Base-by-base conservation (phyloP, 2,329 filamentous ascomycete species). In the Dactylellina cionopaga region DNA sequence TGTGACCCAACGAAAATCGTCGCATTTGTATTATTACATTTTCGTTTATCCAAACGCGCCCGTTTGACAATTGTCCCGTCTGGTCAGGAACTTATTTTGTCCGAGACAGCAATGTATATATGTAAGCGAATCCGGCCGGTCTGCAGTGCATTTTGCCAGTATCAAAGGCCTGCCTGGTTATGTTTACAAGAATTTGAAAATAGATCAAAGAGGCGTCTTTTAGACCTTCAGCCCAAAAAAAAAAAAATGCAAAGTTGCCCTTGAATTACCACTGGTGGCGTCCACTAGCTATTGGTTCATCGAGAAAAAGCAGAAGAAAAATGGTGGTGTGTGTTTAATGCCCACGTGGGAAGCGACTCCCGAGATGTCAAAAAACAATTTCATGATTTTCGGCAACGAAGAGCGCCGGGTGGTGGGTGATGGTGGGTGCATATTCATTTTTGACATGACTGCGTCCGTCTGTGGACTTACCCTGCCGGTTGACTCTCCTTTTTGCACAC, bases 311-410 rank as follows among this genome's bases (percentile, higher is more conserved):
- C 44, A 49, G 29, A 13, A n/a, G 7, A 29, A 49, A 49, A 25
- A 46, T 3, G 35, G 17, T 35, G 37, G 19, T 19, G 51, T 46
- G 37, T 64, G 47, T 49, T 29, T 68, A 47, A 52, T 68, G 63
- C 63, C 54, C 65, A 70, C 65, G 65, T 62, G 65, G 65, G 65
- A 70, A 70, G 65, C 65, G 65, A 70, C 19, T 56, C 65, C 54
- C 65, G 65, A 49, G 37, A 68, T 60, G 63, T 68, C 54, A 68
- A 60, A 59, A 29, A 49, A 27, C 24, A 17, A 22, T 41, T 15
- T 41, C 37, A 41, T 41, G 6, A 5, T 41, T 15, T 41, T 41
- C 17, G n/a, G n/a, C n/a, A n/a, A n/a, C n/a, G n/a, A n/a, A n/a
- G n/a, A n/a, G n/a, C n/a, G n/a, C n/a, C n/a, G n/a, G n/a, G n/a